Evolutionary conservation across 352 stramenopile genomes (phyloP).

Genomic region (Phytophthora multivora): DNA sequence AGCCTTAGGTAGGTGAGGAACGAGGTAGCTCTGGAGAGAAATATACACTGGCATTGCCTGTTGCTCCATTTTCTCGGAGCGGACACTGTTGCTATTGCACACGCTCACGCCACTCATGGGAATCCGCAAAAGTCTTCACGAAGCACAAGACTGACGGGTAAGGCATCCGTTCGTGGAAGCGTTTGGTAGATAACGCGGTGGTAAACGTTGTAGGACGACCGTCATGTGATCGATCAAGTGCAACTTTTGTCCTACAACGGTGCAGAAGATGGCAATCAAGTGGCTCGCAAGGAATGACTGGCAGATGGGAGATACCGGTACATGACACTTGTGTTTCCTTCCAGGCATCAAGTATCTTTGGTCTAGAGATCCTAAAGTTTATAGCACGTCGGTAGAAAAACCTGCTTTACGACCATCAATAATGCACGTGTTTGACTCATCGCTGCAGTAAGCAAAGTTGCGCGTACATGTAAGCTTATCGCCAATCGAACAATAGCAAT

Average conservation of each 20-base stretch:
- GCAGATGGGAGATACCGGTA: too few species aligned
- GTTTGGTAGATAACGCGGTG: background rate
- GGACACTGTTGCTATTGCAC: constrained; percentile 4
- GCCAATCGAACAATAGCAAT: too few species aligned
- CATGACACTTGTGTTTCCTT: too few species aligned
- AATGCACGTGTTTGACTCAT: constrained; percentile 7
- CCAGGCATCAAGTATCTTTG: too few species aligned
- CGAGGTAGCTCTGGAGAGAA: background rate
- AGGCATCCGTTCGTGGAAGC: background rate
- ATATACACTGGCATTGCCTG: background rate
- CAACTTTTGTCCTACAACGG: background rate
- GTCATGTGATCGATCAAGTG: background rate
- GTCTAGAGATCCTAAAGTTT: background rate
- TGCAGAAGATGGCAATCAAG: background rate
- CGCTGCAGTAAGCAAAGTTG: background rate
- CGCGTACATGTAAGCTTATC: background rate
- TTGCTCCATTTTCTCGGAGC: background rate
- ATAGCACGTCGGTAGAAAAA: background rate
- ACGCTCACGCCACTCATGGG: constrained; percentile 3
- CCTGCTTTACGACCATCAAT: constrained; percentile 6
- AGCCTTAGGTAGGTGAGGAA: constrained; percentile 17
- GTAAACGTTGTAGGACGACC: background rate
- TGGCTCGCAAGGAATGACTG: background rate
- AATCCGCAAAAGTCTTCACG: background rate
- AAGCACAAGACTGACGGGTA: background rate